These are phyloP conservation scores for Calonectria pseudoturangicola DNA, from an alignment of 2,329 filamentous ascomycete genomes.

Conservation along the genomic window DNA sequence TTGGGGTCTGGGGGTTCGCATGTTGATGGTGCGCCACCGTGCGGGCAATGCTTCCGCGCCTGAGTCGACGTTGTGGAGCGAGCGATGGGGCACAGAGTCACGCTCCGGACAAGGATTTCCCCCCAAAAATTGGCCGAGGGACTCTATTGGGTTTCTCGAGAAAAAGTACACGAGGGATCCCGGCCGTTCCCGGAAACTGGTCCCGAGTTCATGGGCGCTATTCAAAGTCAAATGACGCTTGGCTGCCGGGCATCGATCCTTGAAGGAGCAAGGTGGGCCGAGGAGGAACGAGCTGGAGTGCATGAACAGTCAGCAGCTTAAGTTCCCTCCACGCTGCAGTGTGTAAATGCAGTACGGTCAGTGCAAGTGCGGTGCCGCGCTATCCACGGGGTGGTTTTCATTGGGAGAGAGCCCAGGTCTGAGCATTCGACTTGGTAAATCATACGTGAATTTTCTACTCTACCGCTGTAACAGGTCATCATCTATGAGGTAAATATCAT, in stretches of 20 bases:
- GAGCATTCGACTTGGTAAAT: background rate
- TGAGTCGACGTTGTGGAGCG: conserved; percentile 40
- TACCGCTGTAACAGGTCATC: conserved; percentile 24
- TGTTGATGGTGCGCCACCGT: conserved; percentile 19
- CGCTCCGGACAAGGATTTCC: conserved; percentile 29
- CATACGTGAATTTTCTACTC: conserved; percentile 26
- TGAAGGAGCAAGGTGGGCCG: conserved; percentile 32
- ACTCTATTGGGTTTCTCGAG: background rate
- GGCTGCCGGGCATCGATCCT: conserved; percentile 9
- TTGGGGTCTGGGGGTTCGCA: conserved; percentile 19
- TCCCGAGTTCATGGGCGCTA: background rate
- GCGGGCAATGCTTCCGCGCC: conserved; percentile 17
- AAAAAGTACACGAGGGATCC: conserved; percentile 17
- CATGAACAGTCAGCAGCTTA: conserved; percentile 29
- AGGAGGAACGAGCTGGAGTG: background rate
- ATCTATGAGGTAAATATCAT: conserved; percentile 21
- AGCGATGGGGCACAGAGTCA: conserved; percentile 34
- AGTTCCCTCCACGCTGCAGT: background rate
- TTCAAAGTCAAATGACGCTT: background rate
- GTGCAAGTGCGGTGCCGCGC: too few species aligned
- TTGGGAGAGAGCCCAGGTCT: background rate
- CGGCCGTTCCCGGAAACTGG: conserved; percentile 11
- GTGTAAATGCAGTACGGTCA: too few species aligned
- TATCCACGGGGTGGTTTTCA: too few species aligned
- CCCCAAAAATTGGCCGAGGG: background rate